phyloP scores from a whole-genome alignment of 208 protist species.

The Acanthamoeba royreba region DNA sequence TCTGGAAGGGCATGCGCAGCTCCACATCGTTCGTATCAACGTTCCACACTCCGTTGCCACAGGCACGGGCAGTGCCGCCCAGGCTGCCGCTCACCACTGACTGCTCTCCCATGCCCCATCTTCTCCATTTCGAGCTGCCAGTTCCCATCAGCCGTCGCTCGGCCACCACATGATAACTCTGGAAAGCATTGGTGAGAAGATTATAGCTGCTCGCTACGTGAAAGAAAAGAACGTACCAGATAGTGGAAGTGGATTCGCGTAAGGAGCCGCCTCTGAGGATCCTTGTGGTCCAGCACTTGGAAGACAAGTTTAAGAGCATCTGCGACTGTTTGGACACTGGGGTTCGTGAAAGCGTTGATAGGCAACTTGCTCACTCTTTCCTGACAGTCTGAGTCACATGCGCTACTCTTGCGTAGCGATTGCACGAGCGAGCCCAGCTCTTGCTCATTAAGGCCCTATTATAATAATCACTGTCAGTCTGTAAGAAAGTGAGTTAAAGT shows the following conservation, averaged over 20 bases:
- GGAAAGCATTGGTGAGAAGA: neutral
- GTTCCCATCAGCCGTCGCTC: neutral
- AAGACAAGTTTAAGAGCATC: constrained; percentile 13
- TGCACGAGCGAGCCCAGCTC: constrained; percentile 14
- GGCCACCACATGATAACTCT: constrained; percentile 15
- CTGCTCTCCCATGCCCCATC: neutral
- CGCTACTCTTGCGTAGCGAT: neutral
- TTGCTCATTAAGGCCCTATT: constrained; percentile 12
- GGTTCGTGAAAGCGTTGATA: neutral
- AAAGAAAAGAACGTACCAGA: neutral
- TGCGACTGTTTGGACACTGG: neutral
- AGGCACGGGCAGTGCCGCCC: neutral
- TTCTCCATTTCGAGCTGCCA: neutral
- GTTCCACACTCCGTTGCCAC: neutral
- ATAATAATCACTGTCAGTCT: neutral
- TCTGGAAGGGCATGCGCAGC: neutral
- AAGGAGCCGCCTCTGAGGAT: neutral
- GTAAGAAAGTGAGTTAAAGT: neutral
- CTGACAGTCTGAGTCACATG: neutral
- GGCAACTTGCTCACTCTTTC: neutral
- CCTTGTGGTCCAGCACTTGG: constrained; percentile 37
- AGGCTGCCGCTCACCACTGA: constrained; percentile 7
- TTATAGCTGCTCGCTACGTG: neutral
- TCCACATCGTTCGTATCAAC: neutral
- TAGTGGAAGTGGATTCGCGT: constrained; percentile 33